Percentiles rank a stretch among this genome's conserved stretches.
Evolutionary conservation across 1,284 basidiomycete genomes (phyloP).

Genomic region (Schizophyllum commune): DNA sequence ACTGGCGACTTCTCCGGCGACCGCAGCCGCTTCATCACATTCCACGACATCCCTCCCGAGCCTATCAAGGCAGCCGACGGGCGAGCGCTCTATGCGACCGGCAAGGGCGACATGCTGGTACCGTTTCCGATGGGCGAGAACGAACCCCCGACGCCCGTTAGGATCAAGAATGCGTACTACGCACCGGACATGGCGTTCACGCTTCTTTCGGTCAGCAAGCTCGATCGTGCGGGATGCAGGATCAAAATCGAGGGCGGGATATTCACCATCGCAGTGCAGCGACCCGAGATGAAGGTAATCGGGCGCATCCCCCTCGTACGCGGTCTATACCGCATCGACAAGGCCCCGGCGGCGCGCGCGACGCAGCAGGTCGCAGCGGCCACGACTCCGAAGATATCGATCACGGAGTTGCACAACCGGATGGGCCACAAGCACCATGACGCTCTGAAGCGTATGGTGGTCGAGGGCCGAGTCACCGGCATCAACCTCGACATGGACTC

Average conservation of each 20-base stretch:
- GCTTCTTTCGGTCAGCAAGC: constrained; percentile 1
- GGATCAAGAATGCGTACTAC: constrained; percentile 5
- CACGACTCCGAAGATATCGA: background rate
- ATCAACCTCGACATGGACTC: constrained; percentile 6
- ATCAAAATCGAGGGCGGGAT: constrained; percentile 6
- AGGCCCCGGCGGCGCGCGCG: background rate
- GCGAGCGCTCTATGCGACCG: background rate
- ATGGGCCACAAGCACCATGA: constrained; percentile 3
- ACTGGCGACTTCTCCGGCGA: too few relatives aligned
- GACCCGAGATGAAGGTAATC: constrained; percentile 2
- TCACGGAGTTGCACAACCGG: constrained; percentile 2
- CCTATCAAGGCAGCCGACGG: background rate
- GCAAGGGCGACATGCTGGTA: background rate
- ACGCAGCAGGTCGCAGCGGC: background rate
- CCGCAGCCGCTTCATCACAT: too few relatives aligned
- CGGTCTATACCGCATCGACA: constrained; percentile 7
- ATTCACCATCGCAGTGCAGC: constrained; percentile 2
- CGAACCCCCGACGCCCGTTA: constrained; percentile 1
- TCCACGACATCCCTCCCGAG: background rate
- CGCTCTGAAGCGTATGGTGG: constrained; percentile 3
- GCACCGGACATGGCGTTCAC: constrained; percentile 8
- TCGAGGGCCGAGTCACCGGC: constrained; percentile 2
- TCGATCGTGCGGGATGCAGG: constrained; percentile 7
- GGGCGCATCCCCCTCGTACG: constrained; percentile 7
- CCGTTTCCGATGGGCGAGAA: constrained; percentile 8